Evolutionary conservation across 23 red algal genomes (phyloP), one percentile per base, ranked within the genome.

Genomic region (Gracilaria domingensis): DNA sequence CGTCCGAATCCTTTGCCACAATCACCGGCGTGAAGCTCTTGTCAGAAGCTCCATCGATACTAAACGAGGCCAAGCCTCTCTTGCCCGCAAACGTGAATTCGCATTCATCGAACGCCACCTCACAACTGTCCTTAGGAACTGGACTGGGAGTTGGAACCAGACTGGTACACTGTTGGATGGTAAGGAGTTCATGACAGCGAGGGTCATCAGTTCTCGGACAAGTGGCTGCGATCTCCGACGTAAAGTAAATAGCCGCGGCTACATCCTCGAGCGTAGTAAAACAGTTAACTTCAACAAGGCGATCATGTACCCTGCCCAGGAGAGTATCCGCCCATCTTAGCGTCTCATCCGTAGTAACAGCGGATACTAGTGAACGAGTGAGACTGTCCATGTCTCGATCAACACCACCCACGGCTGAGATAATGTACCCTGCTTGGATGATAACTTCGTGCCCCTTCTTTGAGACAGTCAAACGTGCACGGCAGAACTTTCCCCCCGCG

Each of bases 81-180:
- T 70, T 18, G 6, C 65, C 65, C 8, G 8, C 1, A 29, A 70
- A 70, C n/a, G 65, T 70, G 20, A 70, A 70, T 18, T 70, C 65
- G 35, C 65, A 70, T 70, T 70, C 65, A 18, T 70, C 65, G 35
- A 70, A 70, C 65, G 65, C 65, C 65, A 20, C 23, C 55, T 59
- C 8, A 59, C 55, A 59, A 24, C 55, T 59, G 55, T 59, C 55
- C 55, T 23, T 23, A 18, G 55, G 55, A 59, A 18, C 55, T 8
- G 55, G 11, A 59, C 14, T 20, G n/a, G n/a, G n/a, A n/a, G n/a
- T n/a, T n/a, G n/a, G n/a, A n/a, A n/a, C n/a, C n/a, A n/a, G n/a
- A n/a, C n/a, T n/a, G n/a, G n/a, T n/a, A 24, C 69, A 74, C 28
- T 17, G 0, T 16, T 44, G 44, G 69, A 74, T 12, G 5, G 21